Conservation (phyloP, 108 stramenopile genomes). For the Discostella stelligeroides region DNA sequence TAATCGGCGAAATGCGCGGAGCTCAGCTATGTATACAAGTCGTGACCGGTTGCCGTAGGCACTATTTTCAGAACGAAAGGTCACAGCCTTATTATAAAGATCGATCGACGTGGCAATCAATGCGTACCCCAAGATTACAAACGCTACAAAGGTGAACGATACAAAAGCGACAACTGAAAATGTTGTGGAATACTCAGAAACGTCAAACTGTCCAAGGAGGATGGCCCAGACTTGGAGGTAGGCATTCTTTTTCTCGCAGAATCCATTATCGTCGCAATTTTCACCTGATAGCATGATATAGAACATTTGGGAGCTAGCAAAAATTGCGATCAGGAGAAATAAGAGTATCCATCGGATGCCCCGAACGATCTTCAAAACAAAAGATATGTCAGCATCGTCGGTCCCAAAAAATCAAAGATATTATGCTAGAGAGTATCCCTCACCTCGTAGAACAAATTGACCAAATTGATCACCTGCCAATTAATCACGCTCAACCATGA, state of each 20-base stretch:
- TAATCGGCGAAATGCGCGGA: conserved; percentile 50
- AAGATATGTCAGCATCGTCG: background rate
- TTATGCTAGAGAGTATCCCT: background rate
- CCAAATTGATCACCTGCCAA: conserved; percentile 56
- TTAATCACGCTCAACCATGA: conserved; percentile 57
- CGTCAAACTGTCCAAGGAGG: conserved; percentile 49
- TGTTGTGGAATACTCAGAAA: conserved; percentile 35
- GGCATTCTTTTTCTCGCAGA: conserved; percentile 44
- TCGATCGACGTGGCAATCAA: conserved; percentile 52
- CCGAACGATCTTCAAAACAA: conserved; percentile 33
- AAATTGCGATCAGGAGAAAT: conserved; percentile 44
- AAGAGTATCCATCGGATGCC: conserved; percentile 54
- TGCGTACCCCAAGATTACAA: conserved; percentile 44
- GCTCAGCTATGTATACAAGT: conserved; percentile 54
- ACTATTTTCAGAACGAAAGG: conserved; percentile 52
- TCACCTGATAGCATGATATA: conserved; percentile 53
- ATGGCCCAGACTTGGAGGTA: conserved; percentile 56
- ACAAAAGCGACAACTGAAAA: conserved; percentile 52
- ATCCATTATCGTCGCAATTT: conserved; percentile 49
- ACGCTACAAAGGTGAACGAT: conserved; percentile 42
- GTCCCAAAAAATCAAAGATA: background rate
- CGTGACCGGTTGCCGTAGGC: conserved; percentile 51
- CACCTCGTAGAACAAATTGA: conserved; percentile 44
- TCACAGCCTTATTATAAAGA: conserved; percentile 49
- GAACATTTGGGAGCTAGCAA: conserved; percentile 55